phyloP scores from a whole-genome alignment of 805 yeast species.

The Saturnispora zaruensis region DNA sequence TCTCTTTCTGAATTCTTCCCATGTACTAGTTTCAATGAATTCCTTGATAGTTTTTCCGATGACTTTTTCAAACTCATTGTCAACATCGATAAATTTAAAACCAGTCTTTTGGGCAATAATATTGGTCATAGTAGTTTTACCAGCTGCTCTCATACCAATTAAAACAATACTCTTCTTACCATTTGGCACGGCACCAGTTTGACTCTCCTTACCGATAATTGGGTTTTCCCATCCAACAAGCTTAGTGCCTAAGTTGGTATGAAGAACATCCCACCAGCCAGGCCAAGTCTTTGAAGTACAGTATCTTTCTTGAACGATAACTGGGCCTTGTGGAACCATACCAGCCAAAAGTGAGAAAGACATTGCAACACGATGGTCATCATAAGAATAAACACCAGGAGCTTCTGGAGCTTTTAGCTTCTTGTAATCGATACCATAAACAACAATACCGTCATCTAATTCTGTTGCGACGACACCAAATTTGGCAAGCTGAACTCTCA shows the following conservation, averaged over 20 bases:
- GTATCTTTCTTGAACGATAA: constrained; percentile 72
- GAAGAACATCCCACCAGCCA: constrained; percentile 97
- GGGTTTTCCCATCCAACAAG: constrained; percentile 61
- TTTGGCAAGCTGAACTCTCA: constrained; percentile 80
- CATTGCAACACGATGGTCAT: constrained; percentile 98
- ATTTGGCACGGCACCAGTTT: constrained; percentile 22
- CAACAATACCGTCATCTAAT: constrained; percentile 85
- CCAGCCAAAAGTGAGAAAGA: constrained; percentile 86
- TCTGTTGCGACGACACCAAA: constrained; percentile 85
- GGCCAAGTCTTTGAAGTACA: constrained; percentile 99
- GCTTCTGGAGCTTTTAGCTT: constrained; percentile 48
- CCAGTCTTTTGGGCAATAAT: constrained; percentile 70
- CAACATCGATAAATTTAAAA: constrained; percentile 67
- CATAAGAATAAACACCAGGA: constrained; percentile 69
- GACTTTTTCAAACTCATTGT: constrained; percentile 54
- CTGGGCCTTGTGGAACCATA: constrained; percentile 42
- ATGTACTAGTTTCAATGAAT: constrained; percentile 57
- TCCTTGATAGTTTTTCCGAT: constrained; percentile 46
- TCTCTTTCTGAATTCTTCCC: constrained; percentile 75
- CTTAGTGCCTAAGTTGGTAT: constrained; percentile 51
- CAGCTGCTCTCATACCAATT: constrained; percentile 98
- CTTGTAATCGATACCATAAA: constrained; percentile 55
- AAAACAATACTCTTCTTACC: constrained; percentile 57
- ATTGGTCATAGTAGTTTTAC: constrained; percentile 77
- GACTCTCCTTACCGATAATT: constrained; percentile 12